phyloP scores from a whole-genome alignment of 2,329 filamentous ascomycete genomes.

The Venturia asperata region DNA sequence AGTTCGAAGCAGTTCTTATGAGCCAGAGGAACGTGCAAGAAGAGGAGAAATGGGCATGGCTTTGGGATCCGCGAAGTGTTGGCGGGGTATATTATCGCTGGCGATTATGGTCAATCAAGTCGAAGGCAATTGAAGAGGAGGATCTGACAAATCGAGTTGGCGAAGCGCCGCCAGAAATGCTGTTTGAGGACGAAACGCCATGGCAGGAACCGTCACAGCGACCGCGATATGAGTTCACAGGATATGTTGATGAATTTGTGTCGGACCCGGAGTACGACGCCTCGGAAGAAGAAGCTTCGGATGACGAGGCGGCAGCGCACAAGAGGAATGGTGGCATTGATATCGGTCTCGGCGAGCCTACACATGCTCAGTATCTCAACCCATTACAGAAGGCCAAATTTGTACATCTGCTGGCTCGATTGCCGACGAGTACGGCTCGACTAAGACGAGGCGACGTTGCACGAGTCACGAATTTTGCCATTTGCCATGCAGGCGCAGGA shows the following conservation, averaged over 20 bases:
- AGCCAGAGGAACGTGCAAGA: constrained; percentile 71
- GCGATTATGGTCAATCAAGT: constrained; percentile 60
- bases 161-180: constrained; percentile 29
- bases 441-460: constrained; percentile 81
- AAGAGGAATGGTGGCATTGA: constrained; percentile 33
- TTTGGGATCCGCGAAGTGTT: constrained; percentile 75
- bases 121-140: constrained; percentile 15
- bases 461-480: constrained; percentile 78
- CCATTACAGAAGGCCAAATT: constrained; percentile 80
- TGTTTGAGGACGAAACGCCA: constrained; percentile 69
- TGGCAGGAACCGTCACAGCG: constrained; percentile 71
- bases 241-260: constrained; percentile 68
- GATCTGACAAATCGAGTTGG: constrained; percentile 17
- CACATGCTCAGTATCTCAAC: constrained; percentile 63
- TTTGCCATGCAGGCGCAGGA: constrained; percentile 75
- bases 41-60: constrained; percentile 88
- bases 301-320: constrained; percentile 38
- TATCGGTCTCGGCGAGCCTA: constrained; percentile 24
- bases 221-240: constrained; percentile 75
- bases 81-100: constrained; percentile 89
- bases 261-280: constrained; percentile 82
- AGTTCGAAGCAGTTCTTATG: constrained; percentile 92
- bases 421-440: constrained; percentile 68
- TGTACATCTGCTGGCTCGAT: constrained; percentile 70
- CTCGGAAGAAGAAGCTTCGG: constrained; percentile 73